Base-by-base conservation (phyloP, 257 asterid genomes). In the Capsicum baccatum region DNA sequence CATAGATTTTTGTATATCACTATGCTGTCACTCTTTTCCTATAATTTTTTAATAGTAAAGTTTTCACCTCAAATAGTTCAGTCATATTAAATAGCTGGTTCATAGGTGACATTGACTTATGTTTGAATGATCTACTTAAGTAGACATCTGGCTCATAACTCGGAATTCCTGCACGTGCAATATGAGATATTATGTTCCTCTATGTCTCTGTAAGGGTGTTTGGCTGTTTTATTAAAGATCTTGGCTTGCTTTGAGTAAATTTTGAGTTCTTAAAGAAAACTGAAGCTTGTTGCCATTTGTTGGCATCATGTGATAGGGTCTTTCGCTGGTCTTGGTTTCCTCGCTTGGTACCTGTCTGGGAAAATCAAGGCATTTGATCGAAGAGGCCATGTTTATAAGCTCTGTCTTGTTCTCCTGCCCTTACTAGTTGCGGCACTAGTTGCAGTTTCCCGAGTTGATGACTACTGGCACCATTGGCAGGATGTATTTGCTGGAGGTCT, bases 381-480 rank as follows among this genome's bases (percentile, higher is more conserved):
- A 33, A 91, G 88, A 78, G 97, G 98, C 79, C 97, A 93, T 87
- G 91, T 93, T 55, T 96, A 94, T 70, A 94, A 93, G 89, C 95
- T 94, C 50, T 92, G 97, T 86, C 71, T 94, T 83, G 67, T 90
- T 84, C 89, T 93, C 84, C 87, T 85, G 12, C 98, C 97, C 19
- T 89, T 94, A 57, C 97, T 94, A 79, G 58, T 88, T 17, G 98
- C 98, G 7, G 92, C 97, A 48, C 88, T 94, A 88, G 93, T 94
- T 83, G 98, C 92, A 85, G 88, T 94, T 83, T 94, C 98, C n/a
- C 89, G 98, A 85, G 95, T 94, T 69, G 96, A 93, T 87, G 97
- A 94, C 64, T 94, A 94, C 82, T 92, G 96, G 98, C 98, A 94
- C 88, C 97, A 93, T 68, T 93, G 97, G 97, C 92, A 93, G 86